phyloP scores from a whole-genome alignment of 108 stramenopile species.

The Nitzschia sp. region DNA sequence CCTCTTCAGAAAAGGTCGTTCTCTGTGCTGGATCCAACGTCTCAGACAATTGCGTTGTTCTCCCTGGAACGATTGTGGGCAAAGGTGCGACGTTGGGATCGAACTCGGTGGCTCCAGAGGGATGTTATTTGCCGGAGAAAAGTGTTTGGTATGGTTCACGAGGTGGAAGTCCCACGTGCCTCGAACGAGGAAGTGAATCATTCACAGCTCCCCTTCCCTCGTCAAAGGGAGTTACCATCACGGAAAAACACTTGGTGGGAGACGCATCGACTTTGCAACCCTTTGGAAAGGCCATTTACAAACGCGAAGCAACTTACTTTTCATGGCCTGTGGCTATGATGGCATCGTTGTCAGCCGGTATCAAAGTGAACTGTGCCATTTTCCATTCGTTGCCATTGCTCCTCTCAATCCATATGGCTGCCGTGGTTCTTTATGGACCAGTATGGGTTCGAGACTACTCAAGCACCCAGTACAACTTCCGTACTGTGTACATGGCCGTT shows the following conservation, averaged over 20 bases:
- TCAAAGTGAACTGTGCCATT: slow-evolving; percentile 19
- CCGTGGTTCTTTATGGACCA: slow-evolving; percentile 35
- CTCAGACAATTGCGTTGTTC: slow-evolving; percentile 49
- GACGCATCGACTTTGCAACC: slow-evolving; percentile 50
- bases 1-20: slow-evolving; percentile 34
- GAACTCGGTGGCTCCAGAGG: slow-evolving; percentile 36
- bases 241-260: slow-evolving; percentile 25
- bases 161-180: slow-evolving; percentile 33
- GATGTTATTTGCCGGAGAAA: slow-evolving; percentile 33
- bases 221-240: slow-evolving; percentile 1
- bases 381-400: slow-evolving; percentile 39
- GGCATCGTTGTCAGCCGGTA: slow-evolving; percentile 8
- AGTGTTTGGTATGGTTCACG: slow-evolving; percentile 47
- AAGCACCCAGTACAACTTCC: not conserved
- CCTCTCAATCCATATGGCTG: slow-evolving; percentile 21
- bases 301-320: slow-evolving; percentile 37
- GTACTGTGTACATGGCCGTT: slow-evolving; percentile 24
- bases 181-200: slow-evolving; percentile 29
- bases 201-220: not conserved
- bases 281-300: slow-evolving; percentile 56
- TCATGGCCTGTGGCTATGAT: slow-evolving; percentile 36
- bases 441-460: slow-evolving; percentile 22
- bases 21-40: slow-evolving; percentile 50
- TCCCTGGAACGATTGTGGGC: slow-evolving; percentile 46
- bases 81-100: slow-evolving; percentile 56